Evolutionary conservation across 164 flowering plant species (phyloP).

Genomic region (Piper longum): DNA sequence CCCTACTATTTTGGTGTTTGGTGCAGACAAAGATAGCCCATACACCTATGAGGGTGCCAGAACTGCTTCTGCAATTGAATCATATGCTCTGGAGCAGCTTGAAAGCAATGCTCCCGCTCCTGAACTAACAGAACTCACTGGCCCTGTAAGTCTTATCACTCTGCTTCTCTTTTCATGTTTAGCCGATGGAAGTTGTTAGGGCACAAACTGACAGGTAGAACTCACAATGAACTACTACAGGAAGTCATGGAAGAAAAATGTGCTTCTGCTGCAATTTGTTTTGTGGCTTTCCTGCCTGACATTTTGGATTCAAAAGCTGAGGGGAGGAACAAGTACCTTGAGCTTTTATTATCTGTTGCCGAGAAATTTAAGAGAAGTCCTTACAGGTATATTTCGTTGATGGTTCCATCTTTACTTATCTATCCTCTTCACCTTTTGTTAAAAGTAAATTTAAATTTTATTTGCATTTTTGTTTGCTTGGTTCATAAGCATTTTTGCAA

Average conservation of each 20-base stretch:
- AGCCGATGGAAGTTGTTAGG: no score
- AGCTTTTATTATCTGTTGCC: conserved; percentile 55
- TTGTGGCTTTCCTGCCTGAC: conserved; percentile 89
- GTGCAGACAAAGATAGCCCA: conserved; percentile 75
- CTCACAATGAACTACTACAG: conserved; percentile 13
- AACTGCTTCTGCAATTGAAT: conserved; percentile 76
- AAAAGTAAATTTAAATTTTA: no score
- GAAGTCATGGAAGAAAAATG: conserved; percentile 91
- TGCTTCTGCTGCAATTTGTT: conserved; percentile 88
- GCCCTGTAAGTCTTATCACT: conserved; percentile 33
- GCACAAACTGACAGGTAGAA: neutral
- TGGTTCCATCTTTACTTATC: neutral
- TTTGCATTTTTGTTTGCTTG: no score
- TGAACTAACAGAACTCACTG: conserved; percentile 76
- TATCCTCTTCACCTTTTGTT: no score
- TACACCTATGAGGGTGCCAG: conserved; percentile 84
- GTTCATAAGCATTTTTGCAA: no score
- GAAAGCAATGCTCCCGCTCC: conserved; percentile 70
- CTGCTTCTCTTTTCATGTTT: neutral
- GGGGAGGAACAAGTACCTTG: conserved; percentile 83
- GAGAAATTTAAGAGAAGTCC: conserved; percentile 84
- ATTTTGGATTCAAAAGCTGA: conserved; percentile 95
- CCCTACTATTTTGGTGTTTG: conserved; percentile 89
- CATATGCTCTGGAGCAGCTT: conserved; percentile 76
- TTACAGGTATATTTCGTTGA: conserved; percentile 46